phyloP scores from a whole-genome alignment of 2,329 filamentous ascomycete species.

The Sordariomycetes sp. region DNA sequence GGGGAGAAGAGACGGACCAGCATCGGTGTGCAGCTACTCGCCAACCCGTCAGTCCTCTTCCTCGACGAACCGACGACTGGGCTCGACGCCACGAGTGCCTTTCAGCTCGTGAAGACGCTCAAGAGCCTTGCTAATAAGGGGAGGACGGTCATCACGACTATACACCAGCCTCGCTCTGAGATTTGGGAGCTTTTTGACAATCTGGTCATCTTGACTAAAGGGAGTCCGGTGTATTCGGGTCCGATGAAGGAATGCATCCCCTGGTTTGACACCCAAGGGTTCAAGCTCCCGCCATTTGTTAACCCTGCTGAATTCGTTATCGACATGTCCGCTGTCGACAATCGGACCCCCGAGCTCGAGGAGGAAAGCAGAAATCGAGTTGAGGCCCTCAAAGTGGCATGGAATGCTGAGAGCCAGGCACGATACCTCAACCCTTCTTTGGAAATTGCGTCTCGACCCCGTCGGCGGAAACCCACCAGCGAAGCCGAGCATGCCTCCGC shows the following conservation, averaged over 20 bases:
- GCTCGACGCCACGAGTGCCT: conserved; percentile 67
- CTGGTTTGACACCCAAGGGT: conserved; percentile 53
- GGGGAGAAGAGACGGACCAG: conserved; percentile 69
- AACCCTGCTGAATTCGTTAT: conserved; percentile 72
- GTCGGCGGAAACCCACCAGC: not conserved
- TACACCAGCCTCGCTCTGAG: conserved; percentile 69
- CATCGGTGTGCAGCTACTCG: conserved; percentile 69
- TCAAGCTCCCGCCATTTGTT: conserved; percentile 57
- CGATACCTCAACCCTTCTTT: conserved; percentile 9
- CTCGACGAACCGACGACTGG: conserved; percentile 73
- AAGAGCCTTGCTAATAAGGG: conserved; percentile 58
- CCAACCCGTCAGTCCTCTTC: conserved; percentile 68
- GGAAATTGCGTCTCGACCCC: conserved; percentile 4
- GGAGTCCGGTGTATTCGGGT: conserved; percentile 59
- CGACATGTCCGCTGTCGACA: conserved; percentile 65
- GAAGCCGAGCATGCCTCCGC: conserved; percentile 40
- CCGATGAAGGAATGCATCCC: conserved; percentile 43
- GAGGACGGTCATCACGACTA: conserved; percentile 61
- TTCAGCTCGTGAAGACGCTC: conserved; percentile 60
- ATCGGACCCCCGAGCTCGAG: conserved; percentile 57
- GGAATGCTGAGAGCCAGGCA: conserved; percentile 32
- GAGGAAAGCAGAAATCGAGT: conserved; percentile 47
- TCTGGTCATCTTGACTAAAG: conserved; percentile 56
- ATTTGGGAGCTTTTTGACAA: conserved; percentile 72
- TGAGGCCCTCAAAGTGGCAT: conserved; percentile 47